phyloP scores from a whole-genome alignment of 768 basidiomycete genomes.

The Mycena polygramma region DNA sequence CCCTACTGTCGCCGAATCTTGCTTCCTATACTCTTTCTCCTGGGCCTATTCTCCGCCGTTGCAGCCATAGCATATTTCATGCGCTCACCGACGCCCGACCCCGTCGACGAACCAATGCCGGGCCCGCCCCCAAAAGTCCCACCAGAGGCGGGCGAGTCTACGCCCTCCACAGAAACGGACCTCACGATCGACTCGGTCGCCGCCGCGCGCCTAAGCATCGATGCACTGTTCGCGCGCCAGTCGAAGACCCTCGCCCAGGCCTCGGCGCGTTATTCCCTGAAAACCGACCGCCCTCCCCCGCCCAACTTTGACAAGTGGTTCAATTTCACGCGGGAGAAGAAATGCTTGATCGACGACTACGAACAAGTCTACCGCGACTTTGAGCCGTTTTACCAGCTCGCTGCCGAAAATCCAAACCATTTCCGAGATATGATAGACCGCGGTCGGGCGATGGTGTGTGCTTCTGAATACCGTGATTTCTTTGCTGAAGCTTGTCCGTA shows the following conservation, averaged over 20 bases:
- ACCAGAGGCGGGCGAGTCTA: not conserved
- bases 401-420: slow-evolving; percentile 27
- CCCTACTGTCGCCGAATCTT: slow-evolving; percentile 23
- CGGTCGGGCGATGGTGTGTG: slow-evolving; percentile 26
- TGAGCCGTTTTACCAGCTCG: slow-evolving; percentile 37
- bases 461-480: not conserved
- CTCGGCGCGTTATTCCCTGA: slow-evolving; percentile 37
- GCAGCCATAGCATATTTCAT: slow-evolving; percentile 32
- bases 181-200: slow-evolving; percentile 18
- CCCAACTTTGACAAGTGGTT: slow-evolving; percentile 39
- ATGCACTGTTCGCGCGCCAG: slow-evolving; percentile 29
- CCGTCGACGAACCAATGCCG: not conserved
- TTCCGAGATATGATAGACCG: slow-evolving; percentile 33
- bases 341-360: slow-evolving; percentile 40
- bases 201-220: slow-evolving; percentile 19
- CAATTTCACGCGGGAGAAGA: slow-evolving; percentile 24
- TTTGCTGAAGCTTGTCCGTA: not conserved
- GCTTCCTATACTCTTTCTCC: slow-evolving; percentile 25
- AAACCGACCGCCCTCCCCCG: slow-evolving; percentile 33
- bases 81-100: not conserved
- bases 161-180: not conserved
- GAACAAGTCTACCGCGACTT: slow-evolving; percentile 37
- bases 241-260: slow-evolving; percentile 35
- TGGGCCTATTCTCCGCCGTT: slow-evolving; percentile 29
- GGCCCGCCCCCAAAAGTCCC: not conserved